These are phyloP conservation scores for Ophiostoma novo-ulmi DNA, from an alignment of 2,329 filamentous ascomycete species.

Conservation along the genomic window DNA sequence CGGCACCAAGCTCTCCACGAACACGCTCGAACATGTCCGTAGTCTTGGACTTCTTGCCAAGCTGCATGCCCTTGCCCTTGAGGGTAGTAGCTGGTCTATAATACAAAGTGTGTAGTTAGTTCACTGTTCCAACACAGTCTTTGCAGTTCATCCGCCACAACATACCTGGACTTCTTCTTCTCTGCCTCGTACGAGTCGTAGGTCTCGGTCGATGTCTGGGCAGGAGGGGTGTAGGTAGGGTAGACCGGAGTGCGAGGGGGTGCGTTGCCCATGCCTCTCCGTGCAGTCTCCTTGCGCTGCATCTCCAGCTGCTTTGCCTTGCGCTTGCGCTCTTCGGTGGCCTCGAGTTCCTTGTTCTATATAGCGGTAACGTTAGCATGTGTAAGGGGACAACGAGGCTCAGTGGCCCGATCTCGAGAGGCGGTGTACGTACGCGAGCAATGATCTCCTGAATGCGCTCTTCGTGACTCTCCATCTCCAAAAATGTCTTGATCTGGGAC, in stretches of 20 bases:
- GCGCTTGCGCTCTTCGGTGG: constrained; percentile 94
- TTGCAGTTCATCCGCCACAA: not conserved
- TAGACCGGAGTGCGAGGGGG: constrained; percentile 73
- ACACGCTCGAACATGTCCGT: constrained; percentile 97
- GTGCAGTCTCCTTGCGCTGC: constrained; percentile 92
- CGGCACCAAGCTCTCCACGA: constrained; percentile 81
- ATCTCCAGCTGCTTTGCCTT: constrained; percentile 98
- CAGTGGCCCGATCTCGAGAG: not conserved
- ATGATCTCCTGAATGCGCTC: constrained; percentile 99
- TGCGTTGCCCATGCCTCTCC: constrained; percentile 48
- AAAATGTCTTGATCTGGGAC: constrained; percentile 96
- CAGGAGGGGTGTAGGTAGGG: constrained; percentile 73
- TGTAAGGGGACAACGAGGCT: not conserved
- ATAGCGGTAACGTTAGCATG: constrained; percentile 21
- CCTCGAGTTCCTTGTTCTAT: constrained; percentile 96
- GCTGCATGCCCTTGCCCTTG: constrained; percentile 96
- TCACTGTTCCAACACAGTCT: not conserved
- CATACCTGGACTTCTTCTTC: constrained; percentile 90
- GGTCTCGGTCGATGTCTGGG: constrained; percentile 67
- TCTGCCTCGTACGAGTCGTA: constrained; percentile 95
- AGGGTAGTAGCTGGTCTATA: constrained; percentile 46
- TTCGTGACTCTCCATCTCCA: constrained; percentile 99
- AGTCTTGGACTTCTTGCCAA: constrained; percentile 97
- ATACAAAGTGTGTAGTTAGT: not conserved
- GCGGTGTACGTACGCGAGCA: constrained; percentile 59